Base-by-base conservation (phyloP, 1,139 yeast species). In the Hyphopichia khmerensis region DNA sequence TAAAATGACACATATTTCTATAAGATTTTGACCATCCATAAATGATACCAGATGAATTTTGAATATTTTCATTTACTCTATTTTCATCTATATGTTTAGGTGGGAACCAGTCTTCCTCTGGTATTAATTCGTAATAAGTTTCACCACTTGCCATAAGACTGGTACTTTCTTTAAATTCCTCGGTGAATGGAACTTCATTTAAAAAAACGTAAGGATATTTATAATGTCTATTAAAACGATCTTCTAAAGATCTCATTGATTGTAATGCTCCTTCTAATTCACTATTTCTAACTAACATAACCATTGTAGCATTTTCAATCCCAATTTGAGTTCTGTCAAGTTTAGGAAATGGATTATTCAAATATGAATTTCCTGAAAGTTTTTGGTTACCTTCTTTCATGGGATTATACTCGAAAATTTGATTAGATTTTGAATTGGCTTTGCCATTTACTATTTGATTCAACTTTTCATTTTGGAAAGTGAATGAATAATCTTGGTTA, bases 61-160 rank as follows among this genome's bases (percentile, higher is more conserved):
- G 35, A 27, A 73, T 47, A 43, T 59, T 58, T 14, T 57, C 49
- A 24, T 64, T 56, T 6, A 70, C 45, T 44, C 56, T 62, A 2
- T 56, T 48, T 35, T 55, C 53, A 48, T 71, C 68, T 1, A 74
- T 72, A 45, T 60, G 67, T 0, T 50, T 45, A 0, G 79, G 79
- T 2, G 72, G 67, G 29, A 71, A 56, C 79, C 79, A 73, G 51
- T 74, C 76, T 17, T 56, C 60, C 26, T 45, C 49, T 0, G 79
- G 78, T 2, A 74, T 67, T 36, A 73, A 55, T 45, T 73, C 79
- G 49, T 74, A 70, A 48, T 45, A 73, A 1, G 91, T 81, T 39
- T 77, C 62, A 0, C 96, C 95, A 45, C 91, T 84, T 0, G 91
- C 96, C 96, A 91, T 87, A 24, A 87, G 75, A 1, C 84, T 70